Conservation (phyloP, 768 basidiomycete species). For the Termitomyces sp. region DNA sequence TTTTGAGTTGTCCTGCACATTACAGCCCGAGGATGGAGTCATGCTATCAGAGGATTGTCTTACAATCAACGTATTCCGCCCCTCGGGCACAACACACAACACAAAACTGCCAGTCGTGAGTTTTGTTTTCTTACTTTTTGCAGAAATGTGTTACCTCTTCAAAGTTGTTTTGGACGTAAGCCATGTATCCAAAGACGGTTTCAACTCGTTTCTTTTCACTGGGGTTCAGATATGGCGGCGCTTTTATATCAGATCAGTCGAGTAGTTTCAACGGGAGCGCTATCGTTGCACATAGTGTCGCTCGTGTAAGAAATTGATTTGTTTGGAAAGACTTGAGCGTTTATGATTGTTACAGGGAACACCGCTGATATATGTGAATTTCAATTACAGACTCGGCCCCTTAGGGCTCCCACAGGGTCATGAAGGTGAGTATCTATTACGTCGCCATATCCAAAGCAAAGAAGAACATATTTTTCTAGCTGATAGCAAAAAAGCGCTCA, state of each 20-base stretch:
- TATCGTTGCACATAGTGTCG: neutral
- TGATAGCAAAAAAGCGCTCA: constrained; percentile 24
- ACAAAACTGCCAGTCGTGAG: constrained; percentile 34
- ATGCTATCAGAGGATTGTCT: constrained; percentile 54
- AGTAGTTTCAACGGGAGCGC: neutral
- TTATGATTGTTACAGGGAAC: constrained; percentile 18
- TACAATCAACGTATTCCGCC: constrained; percentile 52
- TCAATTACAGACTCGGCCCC: constrained; percentile 46
- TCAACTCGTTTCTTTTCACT: neutral
- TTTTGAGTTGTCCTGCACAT: too few relatives aligned
- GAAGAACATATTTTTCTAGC: constrained; percentile 14
- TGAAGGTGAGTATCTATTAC: constrained; percentile 6
- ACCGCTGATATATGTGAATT: constrained; percentile 40
- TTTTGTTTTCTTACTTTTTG: neutral
- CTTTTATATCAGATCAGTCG: neutral
- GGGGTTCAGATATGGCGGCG: neutral
- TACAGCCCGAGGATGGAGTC: neutral
- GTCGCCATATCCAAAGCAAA: neutral
- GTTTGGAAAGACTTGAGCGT: neutral
- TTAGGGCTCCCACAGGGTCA: constrained; percentile 43
- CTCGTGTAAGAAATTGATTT: neutral
- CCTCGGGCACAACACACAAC: constrained; percentile 25
- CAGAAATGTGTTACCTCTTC: neutral
- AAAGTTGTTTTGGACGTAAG: constrained; percentile 36
- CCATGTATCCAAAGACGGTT: neutral